Conservation (phyloP, 2,329 filamentous ascomycete genomes). For the Zymoseptoria tritici region DNA sequence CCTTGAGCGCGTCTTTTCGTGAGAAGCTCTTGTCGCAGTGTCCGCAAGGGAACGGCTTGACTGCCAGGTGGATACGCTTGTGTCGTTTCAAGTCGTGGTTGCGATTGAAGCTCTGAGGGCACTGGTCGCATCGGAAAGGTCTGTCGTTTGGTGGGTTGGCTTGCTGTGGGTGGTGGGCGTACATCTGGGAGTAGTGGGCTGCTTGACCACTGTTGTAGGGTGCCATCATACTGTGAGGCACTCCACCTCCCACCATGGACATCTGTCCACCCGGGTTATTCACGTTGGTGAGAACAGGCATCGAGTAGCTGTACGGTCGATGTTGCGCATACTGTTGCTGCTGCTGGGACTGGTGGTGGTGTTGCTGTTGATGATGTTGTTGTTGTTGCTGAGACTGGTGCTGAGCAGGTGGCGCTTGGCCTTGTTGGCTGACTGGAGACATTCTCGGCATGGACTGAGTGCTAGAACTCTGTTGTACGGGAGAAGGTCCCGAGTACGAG, state of each 20-base stretch:
- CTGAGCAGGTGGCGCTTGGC: conserved; percentile 38
- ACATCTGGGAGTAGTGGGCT: conserved; percentile 61
- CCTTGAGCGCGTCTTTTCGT: conserved; percentile 93
- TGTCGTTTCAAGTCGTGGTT: conserved; percentile 96
- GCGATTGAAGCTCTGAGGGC: conserved; percentile 86
- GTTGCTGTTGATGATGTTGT: conserved; percentile 36
- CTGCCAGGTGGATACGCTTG: conserved; percentile 86
- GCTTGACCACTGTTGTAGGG: conserved; percentile 54
- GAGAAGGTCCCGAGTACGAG: conserved; percentile 44
- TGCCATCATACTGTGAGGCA: conserved; percentile 50
- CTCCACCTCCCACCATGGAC: conserved; percentile 55
- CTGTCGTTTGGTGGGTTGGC: conserved; percentile 60
- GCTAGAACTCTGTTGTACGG: conserved; percentile 44
- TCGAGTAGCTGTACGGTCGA: conserved; percentile 48
- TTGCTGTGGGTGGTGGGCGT: conserved; percentile 45
- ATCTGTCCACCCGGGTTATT: conserved; percentile 66
- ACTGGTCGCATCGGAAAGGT: conserved; percentile 91
- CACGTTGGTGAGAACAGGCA: conserved; percentile 71
- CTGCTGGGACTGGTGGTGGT: conserved; percentile 35
- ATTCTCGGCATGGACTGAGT: conserved; percentile 43
- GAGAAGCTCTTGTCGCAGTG: conserved; percentile 96
- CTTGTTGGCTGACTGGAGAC: conserved; percentile 44
- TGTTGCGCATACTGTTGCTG: conserved; percentile 43
- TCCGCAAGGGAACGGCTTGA: conserved; percentile 89
- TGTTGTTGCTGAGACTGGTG: conserved; percentile 31